Evolutionary conservation across 179 eudicot genomes (phyloP).

Genomic region (Corrigiola litoralis): DNA sequence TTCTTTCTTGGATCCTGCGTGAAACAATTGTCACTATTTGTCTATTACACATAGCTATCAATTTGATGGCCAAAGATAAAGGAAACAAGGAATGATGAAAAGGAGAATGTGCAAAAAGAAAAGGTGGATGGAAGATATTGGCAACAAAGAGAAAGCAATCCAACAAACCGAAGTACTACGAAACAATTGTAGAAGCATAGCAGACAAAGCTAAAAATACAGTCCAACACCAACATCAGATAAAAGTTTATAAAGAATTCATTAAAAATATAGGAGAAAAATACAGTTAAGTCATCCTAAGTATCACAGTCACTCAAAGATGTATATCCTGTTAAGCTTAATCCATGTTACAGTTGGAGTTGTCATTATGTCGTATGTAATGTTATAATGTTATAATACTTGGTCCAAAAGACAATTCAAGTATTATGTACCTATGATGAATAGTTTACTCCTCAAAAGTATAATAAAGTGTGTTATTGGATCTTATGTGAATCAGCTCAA

Average conservation of each 20-base stretch:
- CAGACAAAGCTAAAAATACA: constrained; percentile 4
- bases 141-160: not conserved
- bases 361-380: too few species aligned
- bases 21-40: constrained; percentile 26
- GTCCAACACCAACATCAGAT: not conserved
- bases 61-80: constrained; percentile 36
- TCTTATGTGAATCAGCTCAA: too few species aligned
- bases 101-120: constrained; percentile 16
- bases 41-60: constrained; percentile 22
- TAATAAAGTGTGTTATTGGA: too few species aligned
- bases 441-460: too few species aligned
- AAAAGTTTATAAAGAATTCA: not conserved
- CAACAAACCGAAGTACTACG: not conserved
- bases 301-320: too few species aligned
- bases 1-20: constrained; percentile 34
- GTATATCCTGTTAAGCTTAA: too few species aligned
- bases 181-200: constrained; percentile 8
- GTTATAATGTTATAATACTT: too few species aligned
- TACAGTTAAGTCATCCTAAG: not conserved
- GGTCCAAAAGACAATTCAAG: too few species aligned
- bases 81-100: constrained; percentile 34
- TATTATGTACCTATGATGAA: too few species aligned
- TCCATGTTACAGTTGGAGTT: too few species aligned
- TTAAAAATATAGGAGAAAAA: not conserved
- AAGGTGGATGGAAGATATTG: not conserved